phyloP scores from a whole-genome alignment of 2,329 filamentous ascomycete species.

The Ceratocystis cacaofunesta region DNA sequence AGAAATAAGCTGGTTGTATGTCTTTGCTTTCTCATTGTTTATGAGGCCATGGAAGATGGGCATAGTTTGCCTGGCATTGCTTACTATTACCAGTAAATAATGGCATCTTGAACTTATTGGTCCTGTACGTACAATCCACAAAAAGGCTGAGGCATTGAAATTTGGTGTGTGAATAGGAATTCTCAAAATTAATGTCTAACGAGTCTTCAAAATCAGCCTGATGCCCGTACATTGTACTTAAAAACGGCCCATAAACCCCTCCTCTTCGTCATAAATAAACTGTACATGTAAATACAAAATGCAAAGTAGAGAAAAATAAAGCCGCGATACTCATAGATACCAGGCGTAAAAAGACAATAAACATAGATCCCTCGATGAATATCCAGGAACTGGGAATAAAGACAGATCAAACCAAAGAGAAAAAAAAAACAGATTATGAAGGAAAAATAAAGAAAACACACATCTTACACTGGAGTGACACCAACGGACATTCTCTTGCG shows the following conservation, averaged over 20 bases:
- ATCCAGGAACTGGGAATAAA: neutral
- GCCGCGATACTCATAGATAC: neutral
- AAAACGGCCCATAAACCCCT: neutral
- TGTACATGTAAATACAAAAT: neutral
- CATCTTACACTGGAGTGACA: neutral
- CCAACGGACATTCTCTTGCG: constrained; percentile 1
- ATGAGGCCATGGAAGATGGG: too few species aligned
- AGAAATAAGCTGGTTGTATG: too few species aligned
- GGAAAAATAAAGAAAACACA: neutral
- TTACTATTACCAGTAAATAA: too few species aligned
- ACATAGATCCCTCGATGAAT: neutral
- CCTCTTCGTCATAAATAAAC: neutral
- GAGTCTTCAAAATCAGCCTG: neutral
- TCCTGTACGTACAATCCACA: too few species aligned
- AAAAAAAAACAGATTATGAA: neutral
- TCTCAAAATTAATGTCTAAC: neutral
- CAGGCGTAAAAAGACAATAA: neutral
- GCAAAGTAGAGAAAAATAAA: neutral
- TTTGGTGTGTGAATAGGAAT: too few species aligned
- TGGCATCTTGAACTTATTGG: too few species aligned
- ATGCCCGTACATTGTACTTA: neutral
- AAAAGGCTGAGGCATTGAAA: too few species aligned
- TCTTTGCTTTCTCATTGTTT: too few species aligned
- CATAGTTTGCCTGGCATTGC: too few species aligned
- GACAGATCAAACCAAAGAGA: neutral